Evolutionary conservation across 2,329 filamentous ascomycete species (phyloP).

Genomic region (Colletotrichum trifolii): DNA sequence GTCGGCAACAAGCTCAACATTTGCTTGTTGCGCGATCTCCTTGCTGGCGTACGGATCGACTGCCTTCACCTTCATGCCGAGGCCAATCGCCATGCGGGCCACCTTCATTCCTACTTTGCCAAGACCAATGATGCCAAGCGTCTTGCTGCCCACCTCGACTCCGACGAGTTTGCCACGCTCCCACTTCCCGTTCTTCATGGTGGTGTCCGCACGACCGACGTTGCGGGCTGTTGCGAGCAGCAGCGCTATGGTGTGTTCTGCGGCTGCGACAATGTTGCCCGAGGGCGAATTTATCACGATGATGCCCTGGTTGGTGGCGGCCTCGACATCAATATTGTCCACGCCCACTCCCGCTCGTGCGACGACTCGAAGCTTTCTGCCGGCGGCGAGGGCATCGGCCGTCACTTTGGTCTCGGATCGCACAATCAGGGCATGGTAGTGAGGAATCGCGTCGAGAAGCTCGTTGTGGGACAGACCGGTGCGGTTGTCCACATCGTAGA

Average conservation of each 20-base stretch:
- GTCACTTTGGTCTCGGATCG: slow-evolving; percentile 87
- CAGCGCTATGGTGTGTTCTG: slow-evolving; percentile 81
- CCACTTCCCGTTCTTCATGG: slow-evolving; percentile 78
- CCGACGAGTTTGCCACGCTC: slow-evolving; percentile 80
- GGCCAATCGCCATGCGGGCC: slow-evolving; percentile 79
- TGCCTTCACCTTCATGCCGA: slow-evolving; percentile 81
- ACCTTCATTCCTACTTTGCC: slow-evolving; percentile 88
- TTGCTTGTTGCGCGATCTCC: slow-evolving; percentile 75
- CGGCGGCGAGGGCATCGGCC: slow-evolving; percentile 72
- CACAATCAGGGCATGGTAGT: slow-evolving; percentile 82
- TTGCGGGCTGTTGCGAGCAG: slow-evolving; percentile 81
- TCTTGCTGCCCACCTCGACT: slow-evolving; percentile 82
- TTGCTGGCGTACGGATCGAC: slow-evolving; percentile 82
- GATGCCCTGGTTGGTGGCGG: slow-evolving; percentile 78
- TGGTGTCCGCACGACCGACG: slow-evolving; percentile 75
- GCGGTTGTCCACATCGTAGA: slow-evolving; percentile 77
- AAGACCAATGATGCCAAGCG: slow-evolving; percentile 79
- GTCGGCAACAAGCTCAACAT: slow-evolving; percentile 70
- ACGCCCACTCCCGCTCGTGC: slow-evolving; percentile 85
- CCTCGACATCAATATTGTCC: slow-evolving; percentile 82
- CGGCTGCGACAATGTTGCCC: slow-evolving; percentile 84
- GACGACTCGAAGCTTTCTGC: slow-evolving; percentile 78
- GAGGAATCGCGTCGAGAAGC: slow-evolving; percentile 73
- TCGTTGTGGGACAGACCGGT: slow-evolving; percentile 71
- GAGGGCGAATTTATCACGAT: slow-evolving; percentile 84